Percentiles rank a stretch among this genome's conserved stretches.
These are phyloP conservation scores for Exophiala lecanii-corni DNA, from an alignment of 2,329 filamentous ascomycete species.

Conservation along the genomic window DNA sequence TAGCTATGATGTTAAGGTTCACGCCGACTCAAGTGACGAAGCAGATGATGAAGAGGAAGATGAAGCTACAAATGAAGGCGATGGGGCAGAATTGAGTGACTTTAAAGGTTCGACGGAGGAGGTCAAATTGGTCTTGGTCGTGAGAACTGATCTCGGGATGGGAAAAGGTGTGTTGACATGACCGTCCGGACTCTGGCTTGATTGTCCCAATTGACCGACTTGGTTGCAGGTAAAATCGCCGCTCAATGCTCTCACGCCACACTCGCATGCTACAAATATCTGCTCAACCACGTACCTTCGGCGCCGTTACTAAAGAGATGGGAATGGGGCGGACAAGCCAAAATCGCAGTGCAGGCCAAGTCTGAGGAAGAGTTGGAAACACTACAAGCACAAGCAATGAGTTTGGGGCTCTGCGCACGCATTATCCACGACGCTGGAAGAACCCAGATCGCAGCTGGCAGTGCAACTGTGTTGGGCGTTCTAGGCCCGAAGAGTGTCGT, in stretches of 20 bases:
- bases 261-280: conserved; percentile 90
- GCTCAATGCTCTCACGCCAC: conserved; percentile 96
- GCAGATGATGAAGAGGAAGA: conserved; percentile 37
- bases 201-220: too few relatives aligned
- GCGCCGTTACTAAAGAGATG: conserved; percentile 69
- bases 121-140: conserved; percentile 89
- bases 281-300: conserved; percentile 53
- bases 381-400: conserved; percentile 73
- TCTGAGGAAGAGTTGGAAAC: conserved; percentile 74
- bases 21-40: conserved; percentile 40
- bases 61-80: conserved; percentile 65
- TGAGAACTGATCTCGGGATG: conserved; percentile 93
- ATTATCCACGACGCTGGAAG: conserved; percentile 93
- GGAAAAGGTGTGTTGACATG: conserved; percentile 96
- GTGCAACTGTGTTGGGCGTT: conserved; percentile 84
- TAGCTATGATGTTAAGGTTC: conserved; percentile 51
- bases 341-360: conserved; percentile 87
- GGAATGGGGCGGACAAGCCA: conserved; percentile 83
- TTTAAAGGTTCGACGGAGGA: conserved; percentile 63
- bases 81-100: conserved; percentile 43
- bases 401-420: conserved; percentile 78
- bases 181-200: too few relatives aligned
- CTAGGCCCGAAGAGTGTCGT: conserved; percentile 78
- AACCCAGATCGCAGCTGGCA: conserved; percentile 92
- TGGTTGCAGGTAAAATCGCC: conserved; percentile 77